Evolutionary conservation across 179 eudicot species (phyloP), one percentile per base, ranked within the genome.

Genomic region (Carnegiea gigantea): DNA sequence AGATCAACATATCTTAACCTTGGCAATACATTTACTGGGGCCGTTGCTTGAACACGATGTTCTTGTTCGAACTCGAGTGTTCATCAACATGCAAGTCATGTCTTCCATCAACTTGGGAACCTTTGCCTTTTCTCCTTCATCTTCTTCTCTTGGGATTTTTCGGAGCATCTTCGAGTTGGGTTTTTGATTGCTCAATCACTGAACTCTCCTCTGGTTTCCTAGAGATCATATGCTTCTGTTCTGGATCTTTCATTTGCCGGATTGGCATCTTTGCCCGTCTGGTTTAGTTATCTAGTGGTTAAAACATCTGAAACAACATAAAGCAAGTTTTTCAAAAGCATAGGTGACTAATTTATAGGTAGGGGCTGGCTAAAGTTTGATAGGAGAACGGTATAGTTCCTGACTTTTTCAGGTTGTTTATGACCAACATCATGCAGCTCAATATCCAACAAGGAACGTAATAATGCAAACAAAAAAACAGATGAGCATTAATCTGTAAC

Each of bases 11-110:
- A n/a, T n/a, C n/a, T n/a, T n/a, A n/a, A 95, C 98, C 82, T 93
- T 94, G 68, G 93, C 96, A 77, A 92, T 75, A 79, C 95, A 92
- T 83, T 89, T 92, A 38, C 92, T 90, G 24, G 97, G 98, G 98
- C 84, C 98, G 83, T 33, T 33, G 83, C 30, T 90, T 91, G 65
- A 91, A 87, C 81, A 86, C 90, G 23, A 91, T 76, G 77, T 81
- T 80, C 82, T 86, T 82, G 72, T 86, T 84, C 43, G 84, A 81
- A 59, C 85, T 54, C 33, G 89, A 83, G 8, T 71, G 78, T 36
- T 78, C 7, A 23, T 62, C 86, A 36, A 76, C 85, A 80, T 59
- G 83, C 75, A 76, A 28, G 75, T 59, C 86, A 73, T 60, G 82
- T 86, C 86, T 40, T 79, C 79, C 86, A 53, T 88, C 90, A 65